Evolutionary conservation across 2,329 filamentous ascomycete species (phyloP), one percentile per base, ranked within the genome.

Genomic region (Aspergillus fumigatiaffinis): DNA sequence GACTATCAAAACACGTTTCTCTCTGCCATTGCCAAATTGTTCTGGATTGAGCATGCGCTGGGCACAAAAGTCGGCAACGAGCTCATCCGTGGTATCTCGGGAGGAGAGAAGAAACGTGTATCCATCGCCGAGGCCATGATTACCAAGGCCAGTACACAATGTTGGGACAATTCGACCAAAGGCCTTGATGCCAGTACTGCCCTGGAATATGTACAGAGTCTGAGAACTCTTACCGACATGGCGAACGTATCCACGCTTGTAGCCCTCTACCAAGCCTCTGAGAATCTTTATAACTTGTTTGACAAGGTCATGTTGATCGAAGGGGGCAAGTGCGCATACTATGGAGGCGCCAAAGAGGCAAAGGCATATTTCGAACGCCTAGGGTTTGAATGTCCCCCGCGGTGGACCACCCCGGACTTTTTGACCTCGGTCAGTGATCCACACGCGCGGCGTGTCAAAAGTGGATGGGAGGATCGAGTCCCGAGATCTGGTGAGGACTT

Each of bases 101-200:
- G 87, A 26, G 87, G 88, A 41, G 87, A 90, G 70, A 80, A 87
- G 55, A 92, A 94, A 76, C 86, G 91, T 70, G 90, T 95, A 4
- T 89, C 86, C 48, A 91, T 94, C 60, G 89, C 88, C 1, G 90
- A 94, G 73, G 90, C 90, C 63, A 82, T 88, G 58, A 77, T 92
- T 10, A 87, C 87, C 17, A 76, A 76, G n/a, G 83, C 84, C 1
- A 85, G 81, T 46, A 77, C 84, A 1, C 87, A 90, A 69, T 88
- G 86, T 59, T 94, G 90, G 90, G 91, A 89, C 59, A 91, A 91
- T 62, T 86, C 82, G 25, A 92, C 89, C 0, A 80, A 84, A 52
- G 90, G 90, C 10, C 79, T 93, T 0, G 90, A 92, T 70, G 86
- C 87, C 0, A 85, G 85, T 7, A 91, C 87, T 0, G 89, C 89